Base-by-base conservation (phyloP, 163 green algal species). In the Chlamydomonas reinhardtii region DNA sequence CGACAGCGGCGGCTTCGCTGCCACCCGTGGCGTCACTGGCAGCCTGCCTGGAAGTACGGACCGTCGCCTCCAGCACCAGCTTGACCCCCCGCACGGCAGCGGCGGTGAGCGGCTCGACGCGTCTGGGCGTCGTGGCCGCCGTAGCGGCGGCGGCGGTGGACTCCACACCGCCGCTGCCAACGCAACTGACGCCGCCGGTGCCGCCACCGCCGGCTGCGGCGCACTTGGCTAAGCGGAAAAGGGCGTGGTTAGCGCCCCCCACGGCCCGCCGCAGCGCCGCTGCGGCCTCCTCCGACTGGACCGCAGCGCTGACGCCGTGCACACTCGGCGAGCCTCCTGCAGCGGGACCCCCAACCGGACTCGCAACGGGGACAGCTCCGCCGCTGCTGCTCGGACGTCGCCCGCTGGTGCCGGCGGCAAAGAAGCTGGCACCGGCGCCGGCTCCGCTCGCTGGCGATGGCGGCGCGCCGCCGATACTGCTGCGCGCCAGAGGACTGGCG, bases 201-300 rank as follows among this genome's bases (percentile, higher is more conserved):
- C 61, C n/a, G 37, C 76, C 54, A 34, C 64, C 76, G 8, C 37
- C 62, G 4, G 62, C 64, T 1, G 39, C 24, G n/a, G 34, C 65
- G 76, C 64, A 75, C 43, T 84, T 84, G 29, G 64, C 39, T 39
- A 84, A 27, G 1, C 65, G 64, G 65, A 84, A 84, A 11, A 84
- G n/a, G 8, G 65, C 64, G 43, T 84, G 76, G 39, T 84, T 84
- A 37, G 76, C 64, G 31, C n/a, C 54, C 29, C 20, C 66, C 4
- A 84, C 43, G 4, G 76, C 76, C 16, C 76, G 76, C 16, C 76
- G 64, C 1, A 84, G 76, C 64, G 66, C 76, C 27, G 76, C 76
- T 17, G 64, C 39, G 19, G 65, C 65, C 65, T 84, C 76, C n/a
- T 84, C 76, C 1, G 35, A 37, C 5, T 52, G 76, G 1, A 35